A percentile compares a stretch with the other conserved stretches of the same genome.
These are phyloP conservation scores for Curvularia hawaiiensis DNA, from an alignment of 2,329 filamentous ascomycete genomes.

Conservation along the genomic window DNA sequence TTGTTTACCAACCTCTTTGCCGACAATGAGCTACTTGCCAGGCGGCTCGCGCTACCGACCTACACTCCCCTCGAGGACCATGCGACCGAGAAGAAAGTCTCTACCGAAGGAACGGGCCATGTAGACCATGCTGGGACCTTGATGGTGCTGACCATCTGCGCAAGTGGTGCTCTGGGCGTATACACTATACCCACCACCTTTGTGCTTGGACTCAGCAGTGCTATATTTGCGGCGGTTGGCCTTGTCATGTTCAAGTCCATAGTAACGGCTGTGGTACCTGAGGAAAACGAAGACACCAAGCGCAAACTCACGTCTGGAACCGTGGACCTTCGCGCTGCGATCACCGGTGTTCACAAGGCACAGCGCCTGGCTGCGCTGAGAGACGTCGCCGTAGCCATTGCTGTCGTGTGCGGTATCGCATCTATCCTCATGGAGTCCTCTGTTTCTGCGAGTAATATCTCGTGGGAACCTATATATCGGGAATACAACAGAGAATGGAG, in stretches of 20 bases:
- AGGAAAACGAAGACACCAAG: slow-evolving; percentile 31
- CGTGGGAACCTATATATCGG: slow-evolving; percentile 36
- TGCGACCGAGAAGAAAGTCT: slow-evolving; percentile 19
- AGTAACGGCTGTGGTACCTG: slow-evolving; percentile 25
- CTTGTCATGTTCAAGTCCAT: slow-evolving; percentile 50
- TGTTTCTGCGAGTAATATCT: slow-evolving; percentile 28
- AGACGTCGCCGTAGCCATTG: slow-evolving; percentile 37
- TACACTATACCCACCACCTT: slow-evolving; percentile 43
- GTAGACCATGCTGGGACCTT: slow-evolving; percentile 39
- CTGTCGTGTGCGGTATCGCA: slow-evolving; percentile 34
- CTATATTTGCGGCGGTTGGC: slow-evolving; percentile 48
- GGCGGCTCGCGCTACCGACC: slow-evolving; percentile 31
- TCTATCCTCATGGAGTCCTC: slow-evolving; percentile 38
- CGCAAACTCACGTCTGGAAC: slow-evolving; percentile 45
- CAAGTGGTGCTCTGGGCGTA: slow-evolving; percentile 42
- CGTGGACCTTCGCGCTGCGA: slow-evolving; percentile 31
- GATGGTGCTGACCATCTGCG: slow-evolving; percentile 42
- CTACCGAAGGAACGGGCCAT: slow-evolving; percentile 22
- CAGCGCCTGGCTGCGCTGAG: slow-evolving; percentile 36
- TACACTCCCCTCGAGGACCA: slow-evolving; percentile 29
- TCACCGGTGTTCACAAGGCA: slow-evolving; percentile 29
- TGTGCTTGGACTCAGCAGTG: slow-evolving; percentile 51
- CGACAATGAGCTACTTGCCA: slow-evolving; percentile 34
- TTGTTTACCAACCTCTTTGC: slow-evolving; percentile 39
- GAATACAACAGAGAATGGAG: slow-evolving; percentile 36